Base-by-base conservation (phyloP, 2,329 filamentous ascomycete genomes). In the Fusarium oligoseptatum region DNA sequence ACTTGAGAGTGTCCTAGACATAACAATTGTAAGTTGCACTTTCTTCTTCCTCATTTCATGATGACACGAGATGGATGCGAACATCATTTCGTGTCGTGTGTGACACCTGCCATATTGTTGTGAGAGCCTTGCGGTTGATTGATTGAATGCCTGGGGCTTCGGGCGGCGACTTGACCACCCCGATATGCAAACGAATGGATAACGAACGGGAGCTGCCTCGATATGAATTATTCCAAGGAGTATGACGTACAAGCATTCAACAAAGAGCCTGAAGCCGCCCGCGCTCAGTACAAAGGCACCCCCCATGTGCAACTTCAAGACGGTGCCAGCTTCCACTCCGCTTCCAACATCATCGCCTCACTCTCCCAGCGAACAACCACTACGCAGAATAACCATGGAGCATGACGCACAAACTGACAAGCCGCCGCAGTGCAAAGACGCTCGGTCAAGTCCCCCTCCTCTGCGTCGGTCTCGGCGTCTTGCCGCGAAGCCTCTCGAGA, bases 391-490 rank as follows among this genome's bases (percentile, higher is more conserved):
- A 10, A 24, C 20, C 61, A 72, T 70, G 67, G 36, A 41, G 10
- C n/a, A 64, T 15, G 22, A 20, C 29, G 17, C 43, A 17, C 27
- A 67, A 32, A 45, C 74, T 76, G 60, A 78, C 55, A 45, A 22
- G 4, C 37, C 24, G 22, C 41, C 48, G 10, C 71, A 76, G 70
- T 41, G 58, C 29, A 56, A 48, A 58, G 55, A 68, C 8, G 29
- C 32, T 43, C 22, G 12, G 17, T 11, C n/a, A 27, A 55, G 34
- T 20, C 24, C 34, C 36, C 39, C 24, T 36, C 41, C 64, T 41
- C 65, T 65, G n/a, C 77, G 77, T 63, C 73, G 77, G 6, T 79
- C 77, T 43, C 55, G 55, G 24, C 77, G 77, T 48, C 58, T 73
- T 36, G 68, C 76, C 52, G 58, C 34, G 17, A 66, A 48, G 24